Base-by-base conservation (phyloP, 805 yeast species). In the Zygosaccharomyces rouxii region DNA sequence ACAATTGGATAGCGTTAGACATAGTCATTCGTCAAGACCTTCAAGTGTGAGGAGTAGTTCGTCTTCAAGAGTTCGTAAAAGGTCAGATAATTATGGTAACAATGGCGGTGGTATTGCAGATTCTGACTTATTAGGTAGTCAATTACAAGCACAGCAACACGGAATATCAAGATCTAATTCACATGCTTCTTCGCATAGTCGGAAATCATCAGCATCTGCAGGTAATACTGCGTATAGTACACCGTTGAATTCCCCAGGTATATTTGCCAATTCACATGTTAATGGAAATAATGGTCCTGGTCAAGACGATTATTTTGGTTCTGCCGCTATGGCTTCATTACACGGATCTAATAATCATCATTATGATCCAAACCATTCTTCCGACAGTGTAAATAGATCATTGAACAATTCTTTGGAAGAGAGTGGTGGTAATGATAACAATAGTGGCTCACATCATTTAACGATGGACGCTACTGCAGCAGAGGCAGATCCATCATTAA, bases 211-310 rank as follows among this genome's bases (percentile, higher is more conserved):
- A 6, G 55, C 61, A 10, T 59, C 67, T 10, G 53, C 57, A 22
- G 58, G 60, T 14, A 60, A 59, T 33, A 58, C 67, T 14, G 60
- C 65, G 14, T 64, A 59, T 40, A 59, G 60, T 46, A 67, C 66
- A 22, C 73, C 65, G 21, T 49, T 61, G 48, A 63, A 60, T 50
- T 69, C 64, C 23, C 69, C 63, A 7, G 69, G 66, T 1, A 46
- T 58, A 29, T 46, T 46, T 14, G 50, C 53, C 13, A 40, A 44
- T 18, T 33, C 44, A 21, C 22, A 21, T 13, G 39, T 31, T 21
- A 42, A 42, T 38, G 35, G 46, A 38, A 16, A 23, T 18, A 5
- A 21, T n/a, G 9, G 22, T 11, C 42, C 44, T 19, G 43, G 42
- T 10, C 51, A 48, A 28, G 53, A 51, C 29, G 64, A 59, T 40